These are phyloP conservation scores for Colletotrichum sidae DNA, from an alignment of 2,329 filamentous ascomycete genomes.

Conservation along the genomic window DNA sequence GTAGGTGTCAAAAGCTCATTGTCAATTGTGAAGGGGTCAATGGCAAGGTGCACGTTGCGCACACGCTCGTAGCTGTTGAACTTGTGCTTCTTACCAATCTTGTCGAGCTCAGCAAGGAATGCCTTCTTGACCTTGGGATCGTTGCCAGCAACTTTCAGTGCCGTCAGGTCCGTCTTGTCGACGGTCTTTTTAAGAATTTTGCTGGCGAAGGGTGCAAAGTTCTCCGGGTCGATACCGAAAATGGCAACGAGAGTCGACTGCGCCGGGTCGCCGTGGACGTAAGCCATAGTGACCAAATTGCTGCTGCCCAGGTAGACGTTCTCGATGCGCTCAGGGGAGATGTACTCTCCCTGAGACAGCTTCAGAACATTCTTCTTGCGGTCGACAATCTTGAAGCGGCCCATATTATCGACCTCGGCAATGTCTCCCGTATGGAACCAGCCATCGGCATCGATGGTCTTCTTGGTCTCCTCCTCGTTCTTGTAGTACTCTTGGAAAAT, in stretches of 20 bases:
- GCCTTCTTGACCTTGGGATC: constrained; percentile 80
- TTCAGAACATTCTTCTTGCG: constrained; percentile 99
- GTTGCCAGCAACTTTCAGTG: constrained; percentile 73
- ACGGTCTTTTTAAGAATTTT: constrained; percentile 79
- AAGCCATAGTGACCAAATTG: constrained; percentile 81
- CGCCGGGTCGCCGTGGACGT: constrained; percentile 89
- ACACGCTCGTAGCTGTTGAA: constrained; percentile 94
- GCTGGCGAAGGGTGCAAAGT: constrained; percentile 84
- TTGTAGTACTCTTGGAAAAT: constrained; percentile 91
- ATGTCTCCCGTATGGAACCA: constrained; percentile 99
- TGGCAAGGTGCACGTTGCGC: constrained; percentile 75
- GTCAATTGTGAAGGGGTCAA: constrained; percentile 93
- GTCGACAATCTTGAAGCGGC: constrained; percentile 93
- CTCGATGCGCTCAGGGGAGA: constrained; percentile 96
- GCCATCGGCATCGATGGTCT: constrained; percentile 85
- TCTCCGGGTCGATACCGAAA: constrained; percentile 87
- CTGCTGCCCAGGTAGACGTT: constrained; percentile 90
- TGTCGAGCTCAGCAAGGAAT: constrained; percentile 82
- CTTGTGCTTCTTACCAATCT: constrained; percentile 83
- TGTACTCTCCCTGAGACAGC: constrained; percentile 96
- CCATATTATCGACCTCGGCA: constrained; percentile 83
- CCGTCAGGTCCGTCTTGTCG: constrained; percentile 71
- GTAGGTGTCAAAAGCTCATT: constrained; percentile 91
- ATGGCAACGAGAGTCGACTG: constrained; percentile 87
- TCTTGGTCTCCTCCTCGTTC: constrained; percentile 87